Evolutionary conservation across 192 early-diverging fungal genomes (phyloP).

Genomic region (Coemansia javaensis): DNA sequence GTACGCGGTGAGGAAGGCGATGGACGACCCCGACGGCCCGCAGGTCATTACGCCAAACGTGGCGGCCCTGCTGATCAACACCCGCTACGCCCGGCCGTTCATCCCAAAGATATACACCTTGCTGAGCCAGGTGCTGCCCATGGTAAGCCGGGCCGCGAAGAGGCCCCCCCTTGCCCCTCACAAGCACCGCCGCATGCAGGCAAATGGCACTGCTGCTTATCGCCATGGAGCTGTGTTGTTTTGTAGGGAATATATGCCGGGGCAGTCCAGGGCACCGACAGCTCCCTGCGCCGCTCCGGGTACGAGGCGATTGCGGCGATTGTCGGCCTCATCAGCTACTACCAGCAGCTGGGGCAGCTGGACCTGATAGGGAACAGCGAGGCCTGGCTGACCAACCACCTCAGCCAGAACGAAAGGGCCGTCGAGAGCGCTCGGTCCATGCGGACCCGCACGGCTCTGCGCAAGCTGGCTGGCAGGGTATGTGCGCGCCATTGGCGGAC

Average conservation of each 20-base stretch:
- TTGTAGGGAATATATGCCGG: neutral
- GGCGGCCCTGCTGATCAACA: conserved; percentile 23
- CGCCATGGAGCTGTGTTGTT: neutral
- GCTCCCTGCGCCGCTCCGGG: conserved; percentile 10
- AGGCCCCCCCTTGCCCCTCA: no score
- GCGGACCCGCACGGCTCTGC: neutral
- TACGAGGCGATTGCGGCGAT: conserved; percentile 24
- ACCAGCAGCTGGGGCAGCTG: conserved; percentile 13
- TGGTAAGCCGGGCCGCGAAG: no score
- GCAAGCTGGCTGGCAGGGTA: conserved; percentile 1
- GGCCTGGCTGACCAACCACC: neutral
- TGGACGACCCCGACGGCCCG: conserved; percentile 7
- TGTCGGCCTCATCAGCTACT: conserved; percentile 34
- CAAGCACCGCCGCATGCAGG: no score
- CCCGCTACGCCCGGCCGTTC: conserved; percentile 24
- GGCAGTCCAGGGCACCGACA: conserved; percentile 11
- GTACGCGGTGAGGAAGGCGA: conserved; percentile 13
- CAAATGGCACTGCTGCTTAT: neutral
- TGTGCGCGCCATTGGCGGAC: no score
- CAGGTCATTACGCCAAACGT: conserved; percentile 25
- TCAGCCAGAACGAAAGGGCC: neutral
- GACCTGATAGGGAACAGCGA: conserved; percentile 15
- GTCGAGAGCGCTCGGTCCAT: neutral
- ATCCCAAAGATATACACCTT: conserved; percentile 29
- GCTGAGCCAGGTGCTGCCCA: conserved; percentile 26